phyloP scores from a whole-genome alignment of 768 basidiomycete species.

The Rhodotorula toruloides region DNA sequence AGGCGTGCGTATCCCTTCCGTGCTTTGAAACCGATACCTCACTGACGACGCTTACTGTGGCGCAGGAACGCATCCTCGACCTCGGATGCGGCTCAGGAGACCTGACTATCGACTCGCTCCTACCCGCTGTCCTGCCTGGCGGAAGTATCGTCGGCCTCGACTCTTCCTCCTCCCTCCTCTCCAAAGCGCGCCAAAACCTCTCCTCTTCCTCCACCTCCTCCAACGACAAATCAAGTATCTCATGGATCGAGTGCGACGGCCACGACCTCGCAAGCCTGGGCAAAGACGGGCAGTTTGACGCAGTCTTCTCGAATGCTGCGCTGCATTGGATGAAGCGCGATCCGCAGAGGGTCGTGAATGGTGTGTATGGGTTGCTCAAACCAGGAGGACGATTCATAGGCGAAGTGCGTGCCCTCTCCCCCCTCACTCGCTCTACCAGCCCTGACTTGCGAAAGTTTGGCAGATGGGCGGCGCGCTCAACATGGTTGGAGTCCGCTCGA shows the following conservation, averaged over 20 bases:
- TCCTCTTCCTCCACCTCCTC: not conserved
- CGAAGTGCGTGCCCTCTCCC: conserved; percentile 62
- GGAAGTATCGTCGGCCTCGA: conserved; percentile 68
- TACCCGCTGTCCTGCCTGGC: conserved; percentile 52
- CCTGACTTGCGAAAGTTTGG: no score
- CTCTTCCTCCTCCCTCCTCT: conserved; percentile 59
- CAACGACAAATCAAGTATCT: not conserved
- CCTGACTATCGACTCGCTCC: conserved; percentile 57
- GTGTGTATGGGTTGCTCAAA: conserved; percentile 60
- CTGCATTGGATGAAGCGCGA: conserved; percentile 80
- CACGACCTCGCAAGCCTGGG: conserved; percentile 22
- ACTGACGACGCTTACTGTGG: no score
- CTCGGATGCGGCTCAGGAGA: conserved; percentile 81
- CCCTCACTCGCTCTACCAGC: no score
- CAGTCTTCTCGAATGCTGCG: conserved; percentile 71
- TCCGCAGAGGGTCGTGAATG: conserved; percentile 61
- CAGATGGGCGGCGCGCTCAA: conserved; percentile 34
- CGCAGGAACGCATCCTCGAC: conserved; percentile 52
- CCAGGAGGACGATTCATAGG: conserved; percentile 66
- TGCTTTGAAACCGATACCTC: no score
- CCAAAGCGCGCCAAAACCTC: conserved; percentile 54
- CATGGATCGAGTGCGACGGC: conserved; percentile 19
- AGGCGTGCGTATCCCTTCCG: conserved; percentile 1
- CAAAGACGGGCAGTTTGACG: conserved; percentile 55
- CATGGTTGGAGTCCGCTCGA: conserved; percentile 57